Conservation (phyloP, 2,329 filamentous ascomycete species). For the Scleromitrula shiraiana region DNA sequence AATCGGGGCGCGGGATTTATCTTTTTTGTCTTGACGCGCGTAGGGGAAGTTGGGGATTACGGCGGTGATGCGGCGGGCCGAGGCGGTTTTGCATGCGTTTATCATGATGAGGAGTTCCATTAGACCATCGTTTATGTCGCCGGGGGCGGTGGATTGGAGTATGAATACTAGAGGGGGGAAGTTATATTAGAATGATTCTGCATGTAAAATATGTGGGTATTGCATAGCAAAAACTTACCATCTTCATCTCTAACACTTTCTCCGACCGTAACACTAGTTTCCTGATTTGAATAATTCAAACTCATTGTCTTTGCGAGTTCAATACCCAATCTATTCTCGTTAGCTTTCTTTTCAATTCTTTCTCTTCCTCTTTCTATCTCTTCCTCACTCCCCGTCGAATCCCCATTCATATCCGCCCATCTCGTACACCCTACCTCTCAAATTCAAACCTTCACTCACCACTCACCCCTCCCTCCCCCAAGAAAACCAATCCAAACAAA, state of each 20-base stretch:
- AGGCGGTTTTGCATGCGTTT: slow-evolving; percentile 82
- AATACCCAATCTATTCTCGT: slow-evolving; percentile 56
- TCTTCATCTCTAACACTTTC: slow-evolving; percentile 96
- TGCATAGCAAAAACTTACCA: slow-evolving; percentile 40
- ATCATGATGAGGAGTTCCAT: slow-evolving; percentile 99
- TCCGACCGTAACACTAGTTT: slow-evolving; percentile 86
- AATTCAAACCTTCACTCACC: no score
- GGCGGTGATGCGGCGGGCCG: slow-evolving; percentile 85
- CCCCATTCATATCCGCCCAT: no score
- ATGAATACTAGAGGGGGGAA: slow-evolving; percentile 65
- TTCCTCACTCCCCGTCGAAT: not conserved
- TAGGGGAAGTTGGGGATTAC: slow-evolving; percentile 97
- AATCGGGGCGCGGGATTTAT: slow-evolving; percentile 91
- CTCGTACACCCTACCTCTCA: no score
- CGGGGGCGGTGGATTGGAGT: slow-evolving; percentile 86
- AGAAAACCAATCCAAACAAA: not conserved
- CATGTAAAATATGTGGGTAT: not conserved
- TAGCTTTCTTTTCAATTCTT: not conserved
- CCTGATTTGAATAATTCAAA: slow-evolving; percentile 79
- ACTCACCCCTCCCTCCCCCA: no score
- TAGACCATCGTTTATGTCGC: slow-evolving; percentile 94
- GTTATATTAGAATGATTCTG: not conserved
- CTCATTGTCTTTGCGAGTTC: slow-evolving; percentile 73
- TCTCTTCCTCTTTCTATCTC: slow-evolving; percentile 1
- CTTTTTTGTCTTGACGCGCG: slow-evolving; percentile 95